Base-by-base conservation (phyloP, 441 rosid genomes). In the Macaranga tanarius region DNA sequence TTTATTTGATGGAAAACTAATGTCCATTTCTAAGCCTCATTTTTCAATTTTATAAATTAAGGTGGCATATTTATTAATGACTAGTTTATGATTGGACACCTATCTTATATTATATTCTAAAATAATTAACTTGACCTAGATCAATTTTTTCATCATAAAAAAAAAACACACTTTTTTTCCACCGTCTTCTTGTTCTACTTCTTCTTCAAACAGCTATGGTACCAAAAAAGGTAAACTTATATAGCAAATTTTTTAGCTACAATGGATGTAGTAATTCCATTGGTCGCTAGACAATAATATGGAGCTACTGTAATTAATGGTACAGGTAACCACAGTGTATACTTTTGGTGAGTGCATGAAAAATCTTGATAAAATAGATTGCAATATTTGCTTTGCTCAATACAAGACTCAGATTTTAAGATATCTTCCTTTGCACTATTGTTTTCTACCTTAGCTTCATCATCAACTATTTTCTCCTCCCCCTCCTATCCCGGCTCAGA, bases 341-440 rank as follows among this genome's bases (percentile, higher is more conserved):
- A 80, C 89, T 16, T 89, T 74, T 65, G 98, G 96, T 38, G 92
- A 92, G 89, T 94, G 98, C 74, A 86, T 90, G 83, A 82, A 85
- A 52, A 96, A 94, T 77, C 95, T 94, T 16, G 84, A 83, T 57
- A 80, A 42, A 73, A 75, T 69, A 44, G 98, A 92, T 55, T 94
- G 97, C 66, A 76, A 84, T 82, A 81, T 94, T 80, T 94, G 97
- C 45, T 80, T 90, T 71, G 95, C 98, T 63, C 91, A 83, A 80
- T 75, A 84, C 83, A 94, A 90, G 83, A 82, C 89, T 28, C 85
- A 84, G 82, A 79, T 94, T 77, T 73, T 87, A 23, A 73, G 80
- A 31, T 94, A 97, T 78, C 68, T 81, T 5, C 96, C 98, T n/a
- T 91, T 83, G 74, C 82, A 31, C 52, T 68, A 26, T 70, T 77